Evolutionary conservation across 129 eudicot genomes (phyloP), one percentile per base, ranked within the genome.

Genomic region (Arctium minus): DNA sequence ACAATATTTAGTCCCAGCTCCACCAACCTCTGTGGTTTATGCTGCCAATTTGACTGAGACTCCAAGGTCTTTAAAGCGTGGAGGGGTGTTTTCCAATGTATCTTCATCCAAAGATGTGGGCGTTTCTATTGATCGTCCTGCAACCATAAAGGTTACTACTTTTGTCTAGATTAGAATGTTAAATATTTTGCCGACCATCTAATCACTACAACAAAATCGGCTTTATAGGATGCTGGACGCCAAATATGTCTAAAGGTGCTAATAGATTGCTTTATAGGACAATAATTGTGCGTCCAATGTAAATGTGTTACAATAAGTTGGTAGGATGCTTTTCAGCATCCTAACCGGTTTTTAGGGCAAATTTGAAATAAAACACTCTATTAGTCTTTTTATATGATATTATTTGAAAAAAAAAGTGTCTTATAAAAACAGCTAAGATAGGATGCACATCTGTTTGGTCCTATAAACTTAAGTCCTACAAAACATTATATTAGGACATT

Each of bases 41-140:
- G 98, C 99, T 73, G 99, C 99, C 79, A 96, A 96, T 80, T 70
- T 90, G 92, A 89, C 99, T 8, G 99, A 89, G 84, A 96, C 92
- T 69, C 99, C 99, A 78, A 86, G 98, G 86, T 91, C 92, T n/a
- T 76, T 92, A 71, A 93, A 79, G 56, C 85, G 69, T 80, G 84
- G 84, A 33, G 98, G 92, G 78, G 87, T 82, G 30, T 80, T 89
- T 80, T 85, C 97, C 78, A 86, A 73, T 22, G 76, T 77, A 30
- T 44, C 10, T 56, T 77, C 85, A 68, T 75, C 70, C 65, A 90
- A 85, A 87, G 94, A 87, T 79, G 80, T 80, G 68, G 82, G 87
- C 74, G 85, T 78, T 80, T 62, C 88, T 7, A 87, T 44, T 84
- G 97, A 91, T 78, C 93, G 83, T 74, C 91, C 97, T 10, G 62